A percentile compares a stretch with the other conserved stretches of the same genome.
Evolutionary conservation across 2,329 filamentous ascomycete species (phyloP).

Genomic region (Colletotrichum musae): DNA sequence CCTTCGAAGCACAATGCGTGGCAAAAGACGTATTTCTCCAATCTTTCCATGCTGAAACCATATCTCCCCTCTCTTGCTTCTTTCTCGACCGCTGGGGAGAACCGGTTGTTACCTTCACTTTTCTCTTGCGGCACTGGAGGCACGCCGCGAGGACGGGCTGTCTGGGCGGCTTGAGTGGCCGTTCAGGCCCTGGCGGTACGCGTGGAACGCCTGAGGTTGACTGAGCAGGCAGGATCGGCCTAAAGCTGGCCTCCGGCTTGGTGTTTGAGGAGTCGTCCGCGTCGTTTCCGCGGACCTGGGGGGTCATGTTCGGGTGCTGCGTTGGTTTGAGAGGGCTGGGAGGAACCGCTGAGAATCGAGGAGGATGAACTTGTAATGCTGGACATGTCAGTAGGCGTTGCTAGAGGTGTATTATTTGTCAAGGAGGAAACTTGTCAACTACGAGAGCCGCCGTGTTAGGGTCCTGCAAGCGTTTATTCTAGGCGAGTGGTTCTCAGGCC

Average conservation of each 20-base stretch:
- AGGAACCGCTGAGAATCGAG: not conserved
- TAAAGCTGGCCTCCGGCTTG: not conserved
- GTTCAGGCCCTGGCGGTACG: not conserved
- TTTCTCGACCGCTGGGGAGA: no score
- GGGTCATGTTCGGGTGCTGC: not conserved
- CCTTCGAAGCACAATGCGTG: not conserved
- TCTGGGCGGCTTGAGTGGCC: constrained; percentile 5
- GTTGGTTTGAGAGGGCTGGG: not conserved
- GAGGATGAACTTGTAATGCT: not conserved
- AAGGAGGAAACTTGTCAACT: no score
- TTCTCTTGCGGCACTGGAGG: constrained; percentile 29
- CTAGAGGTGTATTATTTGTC: no score
- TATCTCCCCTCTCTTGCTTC: no score
- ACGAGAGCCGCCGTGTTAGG: no score
- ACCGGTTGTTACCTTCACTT: constrained; percentile 31
- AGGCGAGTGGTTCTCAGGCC: no score
- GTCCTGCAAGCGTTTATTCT: no score
- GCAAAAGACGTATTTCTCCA: constrained; percentile 3
- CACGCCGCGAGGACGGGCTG: constrained; percentile 30
- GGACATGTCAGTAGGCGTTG: no score
- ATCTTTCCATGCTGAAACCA: no score
- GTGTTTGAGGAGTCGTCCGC: not conserved
- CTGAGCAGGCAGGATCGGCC: constrained; percentile 17
- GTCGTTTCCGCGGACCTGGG: not conserved
- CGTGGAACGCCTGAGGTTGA: not conserved